Conservation (phyloP, 345 rosid genomes). For the Eucalyptus decipiens region DNA sequence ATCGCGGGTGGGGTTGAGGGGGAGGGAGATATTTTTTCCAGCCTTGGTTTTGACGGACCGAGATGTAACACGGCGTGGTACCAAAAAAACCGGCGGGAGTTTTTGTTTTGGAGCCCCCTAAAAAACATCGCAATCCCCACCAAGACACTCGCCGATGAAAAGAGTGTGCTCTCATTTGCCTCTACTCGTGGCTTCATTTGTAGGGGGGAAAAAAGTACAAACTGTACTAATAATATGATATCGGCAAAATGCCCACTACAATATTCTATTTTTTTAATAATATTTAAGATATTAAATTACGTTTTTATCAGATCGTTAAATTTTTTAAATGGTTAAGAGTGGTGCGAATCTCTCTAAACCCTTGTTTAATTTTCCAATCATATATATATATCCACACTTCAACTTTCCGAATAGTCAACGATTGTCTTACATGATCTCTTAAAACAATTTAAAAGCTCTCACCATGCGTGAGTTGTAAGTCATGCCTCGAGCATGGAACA, state of each 20-base stretch:
- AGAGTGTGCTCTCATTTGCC: background rate
- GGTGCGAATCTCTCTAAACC: fast-evolving
- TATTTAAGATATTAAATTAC: background rate
- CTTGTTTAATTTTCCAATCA: no score
- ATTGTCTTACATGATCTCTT: no score
- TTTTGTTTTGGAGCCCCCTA: background rate
- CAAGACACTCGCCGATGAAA: background rate
- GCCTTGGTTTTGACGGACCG: background rate
- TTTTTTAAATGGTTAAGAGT: fast-evolving
- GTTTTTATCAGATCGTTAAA: fast-evolving
- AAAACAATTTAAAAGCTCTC: background rate
- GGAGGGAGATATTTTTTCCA: background rate
- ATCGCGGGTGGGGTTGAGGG: background rate
- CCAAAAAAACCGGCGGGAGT: background rate
- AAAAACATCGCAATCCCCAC: background rate
- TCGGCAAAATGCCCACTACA: fast-evolving
- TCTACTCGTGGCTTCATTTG: background rate
- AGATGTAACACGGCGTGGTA: background rate
- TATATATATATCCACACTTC: no score
- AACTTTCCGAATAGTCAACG: fast-evolving
- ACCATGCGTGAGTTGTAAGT: fast-evolving
- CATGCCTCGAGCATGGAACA: fast-evolving
- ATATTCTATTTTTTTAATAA: background rate
- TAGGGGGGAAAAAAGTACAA: background rate
- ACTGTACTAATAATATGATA: background rate